These are phyloP conservation scores for Solanum commersonii DNA, from an alignment of 257 asterid species.

Conservation along the genomic window DNA sequence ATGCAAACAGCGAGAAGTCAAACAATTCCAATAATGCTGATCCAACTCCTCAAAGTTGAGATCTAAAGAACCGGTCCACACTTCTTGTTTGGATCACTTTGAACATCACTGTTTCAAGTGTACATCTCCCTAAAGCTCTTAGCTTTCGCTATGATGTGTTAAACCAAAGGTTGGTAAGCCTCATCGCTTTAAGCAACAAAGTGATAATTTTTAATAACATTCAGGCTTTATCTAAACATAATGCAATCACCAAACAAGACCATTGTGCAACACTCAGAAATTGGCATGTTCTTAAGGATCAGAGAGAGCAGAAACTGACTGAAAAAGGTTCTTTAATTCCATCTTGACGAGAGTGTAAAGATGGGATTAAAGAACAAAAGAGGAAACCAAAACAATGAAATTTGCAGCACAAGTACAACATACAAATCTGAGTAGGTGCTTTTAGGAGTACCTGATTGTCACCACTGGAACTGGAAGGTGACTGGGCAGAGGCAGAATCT, in stretches of 20 bases:
- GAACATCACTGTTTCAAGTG: neutral
- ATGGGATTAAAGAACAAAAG: neutral
- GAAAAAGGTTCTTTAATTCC: neutral
- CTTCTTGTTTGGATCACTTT: neutral
- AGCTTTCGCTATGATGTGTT: neutral
- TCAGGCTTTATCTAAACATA: neutral
- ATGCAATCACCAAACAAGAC: neutral
- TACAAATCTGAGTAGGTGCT: neutral
- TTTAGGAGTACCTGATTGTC: slow-evolving; percentile 52
- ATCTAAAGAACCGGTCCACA: neutral
- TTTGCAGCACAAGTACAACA: neutral
- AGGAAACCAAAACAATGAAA: neutral
- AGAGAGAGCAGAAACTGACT: neutral
- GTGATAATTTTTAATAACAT: neutral
- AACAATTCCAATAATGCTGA: neutral
- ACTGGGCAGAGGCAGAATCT: slow-evolving; percentile 71
- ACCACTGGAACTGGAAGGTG: slow-evolving; percentile 78
- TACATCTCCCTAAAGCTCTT: neutral
- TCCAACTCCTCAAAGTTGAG: neutral
- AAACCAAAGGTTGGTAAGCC: neutral
- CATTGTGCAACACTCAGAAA: neutral
- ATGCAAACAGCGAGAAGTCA: neutral
- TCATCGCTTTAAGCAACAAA: neutral
- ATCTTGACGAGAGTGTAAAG: neutral
- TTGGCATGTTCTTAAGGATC: neutral